A percentile compares a stretch with the other conserved stretches of the same genome.
These are phyloP conservation scores for Ceratocystis cubensis DNA, from an alignment of 2,329 filamentous ascomycete species.

Conservation along the genomic window DNA sequence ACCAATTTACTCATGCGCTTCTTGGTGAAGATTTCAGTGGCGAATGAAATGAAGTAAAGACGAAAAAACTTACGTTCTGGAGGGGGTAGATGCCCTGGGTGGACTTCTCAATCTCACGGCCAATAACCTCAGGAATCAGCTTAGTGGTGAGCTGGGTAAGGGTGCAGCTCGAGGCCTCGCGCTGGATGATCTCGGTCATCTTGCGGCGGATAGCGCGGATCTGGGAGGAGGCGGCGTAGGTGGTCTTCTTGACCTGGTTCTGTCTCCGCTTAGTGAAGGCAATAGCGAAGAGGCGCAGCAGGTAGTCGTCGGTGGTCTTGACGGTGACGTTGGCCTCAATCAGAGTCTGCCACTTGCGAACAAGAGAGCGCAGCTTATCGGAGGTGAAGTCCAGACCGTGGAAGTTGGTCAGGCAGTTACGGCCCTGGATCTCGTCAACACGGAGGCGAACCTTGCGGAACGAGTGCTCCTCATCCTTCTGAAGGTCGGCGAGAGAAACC, in stretches of 20 bases:
- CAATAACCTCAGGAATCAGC: constrained; percentile 98
- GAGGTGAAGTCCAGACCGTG: constrained; percentile 99
- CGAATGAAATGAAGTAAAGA: background rate
- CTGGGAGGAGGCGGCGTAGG: constrained; percentile 92
- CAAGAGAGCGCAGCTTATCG: constrained; percentile 97
- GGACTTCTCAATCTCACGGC: constrained; percentile 98
- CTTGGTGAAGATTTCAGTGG: background rate
- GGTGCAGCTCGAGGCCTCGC: constrained; percentile 88
- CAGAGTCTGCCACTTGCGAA: constrained; percentile 98
- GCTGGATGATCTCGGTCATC: constrained; percentile 98
- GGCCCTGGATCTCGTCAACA: constrained; percentile 97
- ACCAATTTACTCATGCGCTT: background rate
- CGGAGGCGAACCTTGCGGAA: constrained; percentile 99
- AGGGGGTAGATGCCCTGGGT: constrained; percentile 99
- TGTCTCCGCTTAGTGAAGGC: constrained; percentile 98
- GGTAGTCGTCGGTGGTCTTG: constrained; percentile 99
- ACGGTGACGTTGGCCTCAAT: constrained; percentile 99
- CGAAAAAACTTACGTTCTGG: constrained; percentile 65
- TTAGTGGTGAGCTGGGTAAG: constrained; percentile 94
- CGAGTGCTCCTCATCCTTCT: constrained; percentile 99
- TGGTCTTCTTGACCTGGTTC: constrained; percentile 99
- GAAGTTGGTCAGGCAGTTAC: constrained; percentile 99
- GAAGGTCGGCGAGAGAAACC: constrained; percentile 95
- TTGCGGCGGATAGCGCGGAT: constrained; percentile 98
- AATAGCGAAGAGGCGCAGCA: constrained; percentile 96